phyloP scores from a whole-genome alignment of 768 basidiomycete genomes.

The Arthromyces matolae region DNA sequence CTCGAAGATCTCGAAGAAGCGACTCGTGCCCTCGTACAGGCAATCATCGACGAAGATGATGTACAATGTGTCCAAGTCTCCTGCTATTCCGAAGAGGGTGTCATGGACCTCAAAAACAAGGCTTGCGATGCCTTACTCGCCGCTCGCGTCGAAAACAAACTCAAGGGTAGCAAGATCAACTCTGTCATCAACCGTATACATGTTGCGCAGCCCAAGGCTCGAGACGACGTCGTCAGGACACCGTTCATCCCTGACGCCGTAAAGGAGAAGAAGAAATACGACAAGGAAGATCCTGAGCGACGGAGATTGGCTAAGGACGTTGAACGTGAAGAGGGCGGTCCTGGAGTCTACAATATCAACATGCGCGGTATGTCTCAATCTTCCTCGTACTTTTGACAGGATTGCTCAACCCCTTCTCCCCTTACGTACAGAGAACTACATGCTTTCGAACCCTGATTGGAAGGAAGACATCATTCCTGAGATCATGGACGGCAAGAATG shows the following conservation, averaged over 20 bases:
- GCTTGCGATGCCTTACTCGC: constrained; percentile 95
- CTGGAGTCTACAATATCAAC: constrained; percentile 90
- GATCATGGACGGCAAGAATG: constrained; percentile 97
- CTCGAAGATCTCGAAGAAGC: constrained; percentile 80
- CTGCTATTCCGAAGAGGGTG: constrained; percentile 94
- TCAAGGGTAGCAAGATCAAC: constrained; percentile 92
- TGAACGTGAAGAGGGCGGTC: constrained; percentile 83
- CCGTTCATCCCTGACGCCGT: constrained; percentile 89
- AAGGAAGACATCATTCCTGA: constrained; percentile 98
- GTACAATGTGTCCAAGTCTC: constrained; percentile 83
- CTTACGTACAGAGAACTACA: constrained; percentile 69
- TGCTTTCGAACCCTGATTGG: constrained; percentile 89
- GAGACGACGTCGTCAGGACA: constrained; percentile 85
- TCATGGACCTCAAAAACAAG: constrained; percentile 93
- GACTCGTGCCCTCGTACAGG: constrained; percentile 76
- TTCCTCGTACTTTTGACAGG: not conserved
- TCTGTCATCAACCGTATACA: constrained; percentile 93
- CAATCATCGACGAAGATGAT: constrained; percentile 73
- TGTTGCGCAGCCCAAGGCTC: constrained; percentile 84
- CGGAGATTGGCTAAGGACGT: constrained; percentile 71
- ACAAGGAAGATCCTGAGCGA: constrained; percentile 82
- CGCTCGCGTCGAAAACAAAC: constrained; percentile 90
- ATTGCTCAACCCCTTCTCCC: too few species aligned
- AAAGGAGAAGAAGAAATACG: constrained; percentile 74
- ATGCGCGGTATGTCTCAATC: constrained; percentile 64